Base-by-base conservation (phyloP, 495 filamentous ascomycete species). In the Aspergillus biplanus region DNA sequence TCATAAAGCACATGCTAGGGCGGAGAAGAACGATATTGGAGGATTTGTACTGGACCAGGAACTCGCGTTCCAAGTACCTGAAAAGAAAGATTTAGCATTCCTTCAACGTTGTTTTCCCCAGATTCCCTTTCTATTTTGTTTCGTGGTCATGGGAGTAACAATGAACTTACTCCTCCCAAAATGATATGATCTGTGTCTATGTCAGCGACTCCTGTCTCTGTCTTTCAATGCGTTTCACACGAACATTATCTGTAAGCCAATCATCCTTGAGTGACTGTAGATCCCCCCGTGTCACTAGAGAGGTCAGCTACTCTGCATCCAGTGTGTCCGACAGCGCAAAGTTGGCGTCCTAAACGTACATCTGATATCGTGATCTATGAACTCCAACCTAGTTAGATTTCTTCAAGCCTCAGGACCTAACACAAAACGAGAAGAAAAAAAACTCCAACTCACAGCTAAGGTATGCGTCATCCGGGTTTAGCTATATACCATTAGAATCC, bases 181-280 rank as follows among this genome's bases (percentile, higher is more conserved):
- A 99, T 56, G 92, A 90, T 53, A 99, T 99, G 53, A 82, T 71
- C 79, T 82, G 64, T 61, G 35, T 59, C 58, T 33, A 47, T 56
- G 52, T 56, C 60, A 62, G 59, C 58, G 9, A 39, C 34, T 50
- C 16, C 33, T 21, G 42, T 12, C 50, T 56, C n/a, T 39, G 56
- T 8, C 33, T 13, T 46, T n/a, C 27, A 52, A 16, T 33, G 18
- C 39, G 0, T 15, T 46, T 46, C 21, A 54, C 61, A 76, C 88
- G 60, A 85, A 96, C 93, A 80, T 97, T 97, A 74, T 99, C 95
- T n/a, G 94, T 98, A 53, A 99, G 81, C 95, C 95, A 99, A 80
- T 97, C 96, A 72, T 90, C 81, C 78, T 91, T 94, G 52, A 99
- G 83, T 33, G 88, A 87, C 73, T 90, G 89, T 64, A 97, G 85